These are phyloP conservation scores for Hymenoscyphus repandus DNA, from an alignment of 2,329 filamentous ascomycete species.

Conservation along the genomic window DNA sequence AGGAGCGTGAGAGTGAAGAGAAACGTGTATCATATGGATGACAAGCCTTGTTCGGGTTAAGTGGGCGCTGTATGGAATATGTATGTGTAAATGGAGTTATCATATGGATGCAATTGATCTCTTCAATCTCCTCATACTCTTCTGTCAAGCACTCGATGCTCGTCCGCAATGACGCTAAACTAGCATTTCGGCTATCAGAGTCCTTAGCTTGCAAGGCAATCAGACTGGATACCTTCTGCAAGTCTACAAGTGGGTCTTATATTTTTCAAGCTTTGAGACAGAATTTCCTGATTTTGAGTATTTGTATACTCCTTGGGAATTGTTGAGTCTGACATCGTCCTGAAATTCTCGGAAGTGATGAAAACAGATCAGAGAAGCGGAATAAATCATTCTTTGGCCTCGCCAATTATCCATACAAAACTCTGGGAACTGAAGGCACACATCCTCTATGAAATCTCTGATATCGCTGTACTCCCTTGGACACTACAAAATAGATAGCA, in stretches of 20 bases:
- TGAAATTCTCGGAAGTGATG: too few relatives aligned
- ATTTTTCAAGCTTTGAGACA: background rate
- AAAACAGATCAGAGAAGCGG: too few relatives aligned
- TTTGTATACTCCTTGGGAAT: background rate
- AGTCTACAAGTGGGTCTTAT: background rate
- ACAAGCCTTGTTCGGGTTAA: background rate
- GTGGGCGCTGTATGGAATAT: constrained; percentile 4
- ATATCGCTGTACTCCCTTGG: too few relatives aligned
- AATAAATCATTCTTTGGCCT: too few relatives aligned
- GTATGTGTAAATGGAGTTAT: constrained; percentile 9
- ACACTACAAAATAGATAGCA: constrained; percentile 11
- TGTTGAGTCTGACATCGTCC: too few relatives aligned
- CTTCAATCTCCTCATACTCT: background rate
- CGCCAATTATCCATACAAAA: too few relatives aligned
- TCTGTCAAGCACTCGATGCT: background rate
- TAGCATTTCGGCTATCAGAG: background rate
- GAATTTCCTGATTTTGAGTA: background rate
- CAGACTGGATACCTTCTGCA: background rate
- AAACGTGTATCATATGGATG: constrained; percentile 12
- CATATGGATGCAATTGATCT: background rate
- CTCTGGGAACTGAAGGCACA: too few relatives aligned
- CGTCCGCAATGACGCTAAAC: background rate
- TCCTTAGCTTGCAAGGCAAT: background rate
- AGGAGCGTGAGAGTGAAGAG: background rate
- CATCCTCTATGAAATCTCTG: too few relatives aligned